Evolutionary conservation across 73 alveolate genomes (phyloP).

Genomic region (Paramecium octaurelia): DNA sequence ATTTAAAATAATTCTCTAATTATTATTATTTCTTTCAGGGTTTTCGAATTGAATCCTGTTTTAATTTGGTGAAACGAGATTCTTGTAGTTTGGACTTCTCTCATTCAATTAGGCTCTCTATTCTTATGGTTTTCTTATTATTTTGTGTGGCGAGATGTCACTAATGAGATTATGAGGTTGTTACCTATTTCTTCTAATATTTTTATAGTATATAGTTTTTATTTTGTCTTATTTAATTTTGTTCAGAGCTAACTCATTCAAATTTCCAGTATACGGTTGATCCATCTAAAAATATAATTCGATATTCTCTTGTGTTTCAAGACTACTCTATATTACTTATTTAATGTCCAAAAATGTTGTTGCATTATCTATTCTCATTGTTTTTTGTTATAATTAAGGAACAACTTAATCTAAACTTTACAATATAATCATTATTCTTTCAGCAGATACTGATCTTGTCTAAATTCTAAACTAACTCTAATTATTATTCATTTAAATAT

Average conservation of each 20-base stretch:
- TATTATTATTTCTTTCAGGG: no score
- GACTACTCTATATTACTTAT: background rate
- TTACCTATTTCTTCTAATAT: no score
- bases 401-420: background rate
- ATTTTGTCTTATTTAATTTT: background rate
- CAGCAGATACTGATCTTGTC: background rate
- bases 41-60: no score
- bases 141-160: no score
- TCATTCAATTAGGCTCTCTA: no score
- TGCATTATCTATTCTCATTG: background rate
- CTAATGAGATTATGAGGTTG: no score
- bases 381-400: background rate
- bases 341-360: background rate
- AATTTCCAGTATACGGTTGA: background rate
- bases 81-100: no score
- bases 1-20: no score
- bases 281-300: background rate
- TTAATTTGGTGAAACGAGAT: no score
- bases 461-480: no score
- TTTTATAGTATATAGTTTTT: background rate
- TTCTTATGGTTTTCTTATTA: no score
- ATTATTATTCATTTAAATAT: no score
- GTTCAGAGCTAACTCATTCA: background rate
- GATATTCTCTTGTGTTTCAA: background rate
- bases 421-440: background rate